Base-by-base conservation (phyloP, 139 green algal genomes). In the Haematococcus lacustris region DNA sequence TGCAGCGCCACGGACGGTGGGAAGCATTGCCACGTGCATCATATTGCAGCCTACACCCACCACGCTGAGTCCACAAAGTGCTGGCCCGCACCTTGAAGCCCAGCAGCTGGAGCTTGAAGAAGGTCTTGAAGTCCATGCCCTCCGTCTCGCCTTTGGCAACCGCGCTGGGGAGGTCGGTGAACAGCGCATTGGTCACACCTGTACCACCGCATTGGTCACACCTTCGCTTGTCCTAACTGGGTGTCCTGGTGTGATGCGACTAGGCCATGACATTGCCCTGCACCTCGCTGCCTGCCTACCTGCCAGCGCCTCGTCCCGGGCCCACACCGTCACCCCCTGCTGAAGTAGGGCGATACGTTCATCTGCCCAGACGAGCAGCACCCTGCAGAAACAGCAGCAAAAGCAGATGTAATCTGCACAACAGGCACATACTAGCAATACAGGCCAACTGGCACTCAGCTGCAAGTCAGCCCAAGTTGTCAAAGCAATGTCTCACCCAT, bases 91-190 rank as follows among this genome's bases (percentile, higher is more conserved):
- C 79, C 82, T 89, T 91, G 17, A 83, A 71, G 21, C 51, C 71
- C 3, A 87, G 70, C 3, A 87, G 17, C 76, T 89, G 80, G 3
- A 72, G 65, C 39, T 67, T 34, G 51, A 74, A 35, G 4, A 74
- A 74, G 2, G 28, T 13, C 28, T 40, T 51, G 30, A 51, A 35
- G 3, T 25, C 13, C 25, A 62, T 28, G 65, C 7, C n/a, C n/a
- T n/a, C n/a, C n/a, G n/a, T n/a, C n/a, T n/a, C n/a, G n/a, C n/a
- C n/a, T n/a, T n/a, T n/a, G n/a, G n/a, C n/a, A n/a, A n/a, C n/a
- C n/a, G n/a, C 41, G 7, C 26, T 50, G 13, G 92, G 90, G 33
- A 97, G 88, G 68, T 97, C 90, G 30, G 87, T 67, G 59, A 96
- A 87, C 33, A 89, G 43, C 21, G 71, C 51, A 4, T 9, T 4